phyloP scores from a whole-genome alignment of 208 protist species.

The Trypanosoma mega region DNA sequence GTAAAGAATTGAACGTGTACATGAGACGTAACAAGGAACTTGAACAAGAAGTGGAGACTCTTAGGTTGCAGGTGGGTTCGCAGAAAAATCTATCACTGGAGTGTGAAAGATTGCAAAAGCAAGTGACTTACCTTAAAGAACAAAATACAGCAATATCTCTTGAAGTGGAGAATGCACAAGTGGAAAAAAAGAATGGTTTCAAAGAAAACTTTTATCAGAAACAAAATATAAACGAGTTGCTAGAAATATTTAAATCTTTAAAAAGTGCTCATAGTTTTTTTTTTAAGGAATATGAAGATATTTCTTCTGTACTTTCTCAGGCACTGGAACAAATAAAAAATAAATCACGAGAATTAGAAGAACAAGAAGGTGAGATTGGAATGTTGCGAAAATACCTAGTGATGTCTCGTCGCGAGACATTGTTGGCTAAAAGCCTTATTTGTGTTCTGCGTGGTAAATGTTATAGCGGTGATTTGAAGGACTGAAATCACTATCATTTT shows the following conservation, averaged over 20 bases:
- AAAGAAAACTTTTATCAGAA: constrained; percentile 2
- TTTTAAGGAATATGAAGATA: neutral
- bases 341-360: neutral
- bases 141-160: neutral
- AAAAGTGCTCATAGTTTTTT: neutral
- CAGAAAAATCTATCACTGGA: neutral
- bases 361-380: constrained; percentile 7
- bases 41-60: constrained; percentile 4
- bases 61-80: neutral
- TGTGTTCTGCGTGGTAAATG: constrained; percentile 2
- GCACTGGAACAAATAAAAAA: neutral
- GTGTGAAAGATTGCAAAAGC: neutral
- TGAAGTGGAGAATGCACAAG: neutral
- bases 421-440: constrained; percentile 23
- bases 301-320: neutral
- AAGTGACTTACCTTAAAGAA: neutral
- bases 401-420: constrained; percentile 5
- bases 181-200: neutral
- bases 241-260: neutral
- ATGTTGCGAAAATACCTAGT: neutral
- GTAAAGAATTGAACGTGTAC: neutral
- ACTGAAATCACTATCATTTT: constrained; percentile 1
- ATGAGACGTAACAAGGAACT: neutral
- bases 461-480: no score
- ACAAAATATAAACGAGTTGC: neutral